These are phyloP conservation scores for Pichia terricola DNA, from an alignment of 1,139 yeast species.

Conservation along the genomic window DNA sequence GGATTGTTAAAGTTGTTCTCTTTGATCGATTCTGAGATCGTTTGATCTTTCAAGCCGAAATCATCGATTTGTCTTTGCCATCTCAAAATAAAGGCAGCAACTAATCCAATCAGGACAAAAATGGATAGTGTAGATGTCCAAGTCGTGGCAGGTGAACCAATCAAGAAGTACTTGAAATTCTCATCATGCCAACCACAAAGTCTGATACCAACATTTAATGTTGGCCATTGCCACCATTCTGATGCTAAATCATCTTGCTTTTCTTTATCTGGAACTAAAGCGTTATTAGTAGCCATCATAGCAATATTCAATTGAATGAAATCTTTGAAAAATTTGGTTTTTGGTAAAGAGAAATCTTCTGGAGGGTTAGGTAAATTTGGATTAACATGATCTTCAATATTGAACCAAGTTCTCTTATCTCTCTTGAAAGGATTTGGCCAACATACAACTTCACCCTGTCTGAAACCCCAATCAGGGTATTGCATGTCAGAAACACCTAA, in stretches of 20 bases:
- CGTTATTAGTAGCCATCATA: conserved; percentile 98
- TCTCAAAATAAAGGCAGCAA: conserved; percentile 56
- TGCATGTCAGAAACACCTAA: conserved; percentile 71
- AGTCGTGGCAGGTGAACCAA: conserved; percentile 91
- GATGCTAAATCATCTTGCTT: conserved; percentile 90
- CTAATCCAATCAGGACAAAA: conserved; percentile 46
- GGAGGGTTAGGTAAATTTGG: conserved; percentile 65
- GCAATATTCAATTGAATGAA: conserved; percentile 90
- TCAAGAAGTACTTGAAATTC: conserved; percentile 70
- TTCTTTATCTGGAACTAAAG: conserved; percentile 85
- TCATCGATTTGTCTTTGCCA: conserved; percentile 90
- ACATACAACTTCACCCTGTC: conserved; percentile 95
- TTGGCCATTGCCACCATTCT: conserved; percentile 97
- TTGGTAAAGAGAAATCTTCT: conserved; percentile 67
- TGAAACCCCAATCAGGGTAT: conserved; percentile 96
- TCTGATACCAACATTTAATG: conserved; percentile 83
- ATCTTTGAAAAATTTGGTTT: conserved; percentile 76
- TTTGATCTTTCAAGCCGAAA: conserved; percentile 33
- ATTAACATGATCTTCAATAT: conserved; percentile 79
- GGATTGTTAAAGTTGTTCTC: conserved; percentile 28
- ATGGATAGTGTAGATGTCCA: conserved; percentile 83
- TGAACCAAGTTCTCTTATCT: conserved; percentile 98
- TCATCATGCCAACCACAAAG: conserved; percentile 91
- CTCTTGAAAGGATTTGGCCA: conserved; percentile 63
- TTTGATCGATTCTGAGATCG: conserved; percentile 4